phyloP scores from a whole-genome alignment of 2,329 filamentous ascomycete genomes.

The Amylocarpus encephaloides region DNA sequence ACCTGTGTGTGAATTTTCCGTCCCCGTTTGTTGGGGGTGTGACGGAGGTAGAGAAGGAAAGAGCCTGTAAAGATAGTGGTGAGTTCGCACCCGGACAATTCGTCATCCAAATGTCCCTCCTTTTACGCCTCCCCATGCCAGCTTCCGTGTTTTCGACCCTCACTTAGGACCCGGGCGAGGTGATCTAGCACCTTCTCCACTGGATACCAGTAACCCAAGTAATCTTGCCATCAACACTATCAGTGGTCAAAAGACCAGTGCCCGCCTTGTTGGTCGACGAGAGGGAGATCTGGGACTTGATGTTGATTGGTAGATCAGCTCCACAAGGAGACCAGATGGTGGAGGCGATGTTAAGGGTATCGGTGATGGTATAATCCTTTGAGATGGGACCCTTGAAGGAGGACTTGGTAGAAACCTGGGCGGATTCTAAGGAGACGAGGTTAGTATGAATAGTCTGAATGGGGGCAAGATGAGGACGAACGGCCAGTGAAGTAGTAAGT shows the following conservation, averaged over 20 bases:
- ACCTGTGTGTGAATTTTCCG: no score
- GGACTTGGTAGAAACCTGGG: slow-evolving; percentile 7
- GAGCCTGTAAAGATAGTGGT: no score
- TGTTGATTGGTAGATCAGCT: slow-evolving; percentile 12
- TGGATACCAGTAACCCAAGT: slow-evolving; percentile 1
- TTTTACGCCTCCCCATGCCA: not conserved
- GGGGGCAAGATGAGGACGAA: not conserved
- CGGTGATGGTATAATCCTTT: slow-evolving; percentile 5
- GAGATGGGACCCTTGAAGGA: slow-evolving; percentile 4
- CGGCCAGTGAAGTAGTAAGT: slow-evolving; percentile 14
- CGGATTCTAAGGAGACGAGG: not conserved
- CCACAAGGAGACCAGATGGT: slow-evolving; percentile 13
- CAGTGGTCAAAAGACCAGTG: slow-evolving; percentile 5
- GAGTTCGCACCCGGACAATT: no score
- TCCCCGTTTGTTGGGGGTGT: no score
- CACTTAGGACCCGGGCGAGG: not conserved
- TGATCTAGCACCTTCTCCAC: slow-evolving; percentile 4
- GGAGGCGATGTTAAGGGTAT: slow-evolving; percentile 1
- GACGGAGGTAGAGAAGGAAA: no score
- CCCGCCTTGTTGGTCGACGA: not conserved
- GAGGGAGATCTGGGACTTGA: slow-evolving; percentile 6
- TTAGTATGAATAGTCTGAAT: not conserved
- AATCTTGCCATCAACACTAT: slow-evolving; percentile 7
- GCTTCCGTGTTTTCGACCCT: not conserved
- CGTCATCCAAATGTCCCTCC: not conserved